phyloP scores from a whole-genome alignment of 352 stramenopile species.

The Pythium aphanidermatum region DNA sequence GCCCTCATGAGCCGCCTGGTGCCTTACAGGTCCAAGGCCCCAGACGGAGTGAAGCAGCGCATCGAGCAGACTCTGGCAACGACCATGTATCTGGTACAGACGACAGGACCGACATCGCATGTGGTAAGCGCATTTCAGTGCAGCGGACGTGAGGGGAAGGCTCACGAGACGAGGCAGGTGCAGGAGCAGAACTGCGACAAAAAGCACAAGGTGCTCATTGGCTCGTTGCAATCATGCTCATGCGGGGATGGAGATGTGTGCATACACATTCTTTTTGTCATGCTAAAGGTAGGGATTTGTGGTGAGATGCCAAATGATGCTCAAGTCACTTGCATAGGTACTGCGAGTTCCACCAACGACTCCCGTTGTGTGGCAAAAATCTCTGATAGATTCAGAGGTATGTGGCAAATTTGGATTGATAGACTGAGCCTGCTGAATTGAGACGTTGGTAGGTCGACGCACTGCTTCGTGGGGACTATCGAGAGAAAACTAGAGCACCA shows the following conservation, averaged over 20 bases:
- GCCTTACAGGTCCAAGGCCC: conserved; percentile 54
- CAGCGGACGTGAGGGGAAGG: no score
- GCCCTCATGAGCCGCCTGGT: conserved; percentile 72
- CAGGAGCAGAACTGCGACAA: conserved; percentile 68
- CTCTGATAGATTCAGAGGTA: conserved; percentile 75
- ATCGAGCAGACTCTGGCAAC: conserved; percentile 59
- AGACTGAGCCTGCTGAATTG: no score
- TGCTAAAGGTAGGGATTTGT: conserved; percentile 58
- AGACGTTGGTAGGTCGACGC: conserved; percentile 59
- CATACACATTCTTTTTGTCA: conserved; percentile 81
- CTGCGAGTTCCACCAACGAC: conserved; percentile 58
- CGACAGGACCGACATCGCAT: conserved; percentile 66
- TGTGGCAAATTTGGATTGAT: no score
- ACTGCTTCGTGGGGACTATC: conserved; percentile 55
- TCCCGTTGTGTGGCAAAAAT: conserved; percentile 81
- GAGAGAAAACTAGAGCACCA: conserved; percentile 25
- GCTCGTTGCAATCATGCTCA: conserved; percentile 59
- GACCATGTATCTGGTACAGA: conserved; percentile 83
- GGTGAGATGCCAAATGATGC: not conserved
- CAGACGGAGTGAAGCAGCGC: conserved; percentile 34
- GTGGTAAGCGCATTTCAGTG: conserved; percentile 44
- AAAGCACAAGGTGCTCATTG: conserved; percentile 79
- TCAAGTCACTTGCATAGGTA: conserved; percentile 24
- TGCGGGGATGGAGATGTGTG: conserved; percentile 74
- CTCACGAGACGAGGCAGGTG: conserved; percentile 28